A percentile compares a stretch with the other conserved stretches of the same genome.
Evolutionary conservation across 768 basidiomycete species (phyloP).

Genomic region (Boletellus sp.): DNA sequence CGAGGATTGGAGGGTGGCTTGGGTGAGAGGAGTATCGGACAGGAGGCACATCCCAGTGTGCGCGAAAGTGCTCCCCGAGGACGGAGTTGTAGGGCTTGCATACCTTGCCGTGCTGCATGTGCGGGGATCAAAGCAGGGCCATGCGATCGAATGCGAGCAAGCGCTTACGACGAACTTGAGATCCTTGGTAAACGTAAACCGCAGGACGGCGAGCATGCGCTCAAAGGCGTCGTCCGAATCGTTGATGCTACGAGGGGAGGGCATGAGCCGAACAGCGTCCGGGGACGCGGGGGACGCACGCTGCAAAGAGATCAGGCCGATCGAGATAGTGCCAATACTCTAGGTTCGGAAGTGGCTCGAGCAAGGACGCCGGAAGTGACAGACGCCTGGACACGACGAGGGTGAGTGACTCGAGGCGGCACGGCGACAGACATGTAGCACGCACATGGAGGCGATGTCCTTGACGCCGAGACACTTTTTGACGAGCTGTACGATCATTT

Average conservation of each 20-base stretch:
- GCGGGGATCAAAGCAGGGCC: slow-evolving; percentile 1
- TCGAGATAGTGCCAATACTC: slow-evolving; percentile 97
- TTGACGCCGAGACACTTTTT: slow-evolving; percentile 92
- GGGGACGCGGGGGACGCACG: slow-evolving; percentile 53
- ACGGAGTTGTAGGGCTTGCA: slow-evolving; percentile 93
- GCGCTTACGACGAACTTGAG: slow-evolving; percentile 81
- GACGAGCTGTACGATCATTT: slow-evolving; percentile 88
- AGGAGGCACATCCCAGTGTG: slow-evolving; percentile 81
- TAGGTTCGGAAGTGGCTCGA: slow-evolving; percentile 93
- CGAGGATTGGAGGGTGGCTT: slow-evolving; percentile 43
- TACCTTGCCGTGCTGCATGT: slow-evolving; percentile 74
- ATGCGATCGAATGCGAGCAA: not conserved
- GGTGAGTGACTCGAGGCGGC: slow-evolving; percentile 15
- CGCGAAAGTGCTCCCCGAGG: slow-evolving; percentile 84
- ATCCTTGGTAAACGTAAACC: slow-evolving; percentile 90
- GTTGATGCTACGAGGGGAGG: slow-evolving; percentile 62
- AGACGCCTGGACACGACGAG: slow-evolving; percentile 62
- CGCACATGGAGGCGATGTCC: slow-evolving; percentile 91
- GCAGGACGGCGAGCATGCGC: slow-evolving; percentile 87
- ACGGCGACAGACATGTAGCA: slow-evolving; percentile 14
- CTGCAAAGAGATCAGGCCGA: slow-evolving; percentile 85
- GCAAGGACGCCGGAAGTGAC: slow-evolving; percentile 86
- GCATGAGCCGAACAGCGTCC: slow-evolving; percentile 1
- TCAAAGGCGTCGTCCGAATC: slow-evolving; percentile 91
- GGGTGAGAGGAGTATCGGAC: slow-evolving; percentile 49